These are phyloP conservation scores for Silene noctiflora DNA, from an alignment of 179 eudicot species.

Conservation along the genomic window DNA sequence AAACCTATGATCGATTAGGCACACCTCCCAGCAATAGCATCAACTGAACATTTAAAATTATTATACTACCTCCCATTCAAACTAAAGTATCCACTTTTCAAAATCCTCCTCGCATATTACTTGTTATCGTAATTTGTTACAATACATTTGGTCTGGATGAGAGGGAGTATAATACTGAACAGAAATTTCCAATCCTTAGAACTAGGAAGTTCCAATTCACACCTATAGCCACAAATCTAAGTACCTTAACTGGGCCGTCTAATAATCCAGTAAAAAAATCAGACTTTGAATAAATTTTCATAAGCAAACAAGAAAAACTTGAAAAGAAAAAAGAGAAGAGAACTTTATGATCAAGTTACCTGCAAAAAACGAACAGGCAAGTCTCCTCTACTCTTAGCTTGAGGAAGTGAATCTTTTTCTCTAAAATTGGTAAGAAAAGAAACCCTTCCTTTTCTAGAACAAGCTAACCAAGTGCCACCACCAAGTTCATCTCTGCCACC, in stretches of 20 bases:
- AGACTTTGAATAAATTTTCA: neutral
- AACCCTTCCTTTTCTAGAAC: slow-evolving; percentile 50
- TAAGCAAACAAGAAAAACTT: neutral
- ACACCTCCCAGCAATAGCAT: neutral
- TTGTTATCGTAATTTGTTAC: too few relatives aligned
- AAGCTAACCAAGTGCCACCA: slow-evolving; percentile 88
- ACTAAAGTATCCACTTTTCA: too few relatives aligned
- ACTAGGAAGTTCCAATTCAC: neutral
- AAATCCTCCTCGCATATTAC: too few relatives aligned
- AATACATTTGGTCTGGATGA: too few relatives aligned
- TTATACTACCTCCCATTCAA: too few relatives aligned
- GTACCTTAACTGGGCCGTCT: neutral
- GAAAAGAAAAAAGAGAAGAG: neutral
- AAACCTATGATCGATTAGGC: neutral
- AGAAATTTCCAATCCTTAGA: neutral
- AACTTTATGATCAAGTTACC: slow-evolving; percentile 35
- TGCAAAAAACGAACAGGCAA: slow-evolving; percentile 73
- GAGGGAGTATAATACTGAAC: neutral
- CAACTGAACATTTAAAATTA: neutral
- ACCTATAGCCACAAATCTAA: neutral
- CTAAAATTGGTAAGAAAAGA: slow-evolving; percentile 81
- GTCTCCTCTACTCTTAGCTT: slow-evolving; percentile 59
- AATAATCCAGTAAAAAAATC: neutral
- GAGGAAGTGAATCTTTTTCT: slow-evolving; percentile 38
- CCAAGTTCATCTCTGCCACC: slow-evolving; percentile 79